Evolutionary conservation across 208 protist species (phyloP), one percentile per base, ranked within the genome.

Genomic region (Acanthamoeba rhysodes): DNA sequence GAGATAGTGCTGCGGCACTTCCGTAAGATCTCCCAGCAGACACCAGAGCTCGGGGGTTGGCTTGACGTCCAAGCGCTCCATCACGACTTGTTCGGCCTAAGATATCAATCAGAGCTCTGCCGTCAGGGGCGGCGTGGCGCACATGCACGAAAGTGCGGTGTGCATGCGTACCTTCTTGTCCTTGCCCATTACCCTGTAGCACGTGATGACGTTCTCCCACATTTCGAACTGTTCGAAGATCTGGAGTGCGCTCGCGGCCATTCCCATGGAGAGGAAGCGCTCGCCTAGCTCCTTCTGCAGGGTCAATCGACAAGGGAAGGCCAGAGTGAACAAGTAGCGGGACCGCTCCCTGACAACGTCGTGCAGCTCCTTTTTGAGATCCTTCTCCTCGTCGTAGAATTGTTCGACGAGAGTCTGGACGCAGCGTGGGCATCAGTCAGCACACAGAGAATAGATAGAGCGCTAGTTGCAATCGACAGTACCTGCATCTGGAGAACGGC

Each of bases 181-280:
- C 37, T 97, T 91, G 18, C 95, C 95, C 92, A 97, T 97, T 48
- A 96, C 82, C 3, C 78, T 48, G 24, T 96, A 94, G 91, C 97
- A 98, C 29, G 94, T 85, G 20, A 98, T 94, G 9, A 96, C 90
- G 7, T 97, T 90, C 8, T 96, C 94, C 97, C 97, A 98, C 95
- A 97, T 97, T 32, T 98, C 92, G 29, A 97, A 74, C n/a, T 82
- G 59, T 53, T 97, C 95, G 64, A 98, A 98, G 10, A 97, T 96
- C 29, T 97, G 95, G 24, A 96, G 93, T 0, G 97, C 97, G 45
- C 59, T 96, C 3, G 85, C 76, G 27, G 94, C 95, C 9, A 96
- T 94, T 64, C 97, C 97, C 37, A 98, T 53, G 2, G 18, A 41
- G 22, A 97, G 74, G 68, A 97, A 97, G 27, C 95, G 29, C 50